A percentile compares a stretch with the other conserved stretches of the same genome.
phyloP scores from a whole-genome alignment of 139 green algal genomes.

The Gonium pectorale region DNA sequence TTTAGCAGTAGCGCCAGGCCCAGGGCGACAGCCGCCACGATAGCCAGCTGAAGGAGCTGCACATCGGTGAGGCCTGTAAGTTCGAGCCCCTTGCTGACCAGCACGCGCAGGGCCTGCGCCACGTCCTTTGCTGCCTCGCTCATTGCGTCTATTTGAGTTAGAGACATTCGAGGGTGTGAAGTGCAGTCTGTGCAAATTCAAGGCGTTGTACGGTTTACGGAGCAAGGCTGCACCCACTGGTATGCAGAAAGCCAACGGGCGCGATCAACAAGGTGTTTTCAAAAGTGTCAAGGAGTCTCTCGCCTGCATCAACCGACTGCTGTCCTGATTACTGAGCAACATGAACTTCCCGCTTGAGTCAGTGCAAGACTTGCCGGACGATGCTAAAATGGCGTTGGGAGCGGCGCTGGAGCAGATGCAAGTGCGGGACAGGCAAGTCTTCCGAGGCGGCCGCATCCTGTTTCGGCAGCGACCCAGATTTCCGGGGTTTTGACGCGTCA shows the following conservation, averaged over 20 bases:
- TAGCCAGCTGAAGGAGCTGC: constrained; percentile 28
- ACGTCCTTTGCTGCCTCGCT: too few relatives aligned
- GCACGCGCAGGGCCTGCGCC: not conserved
- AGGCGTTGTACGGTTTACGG: too few relatives aligned
- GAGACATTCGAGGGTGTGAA: too few relatives aligned
- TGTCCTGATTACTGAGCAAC: too few relatives aligned
- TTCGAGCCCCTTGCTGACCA: not conserved
- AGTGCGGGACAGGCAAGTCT: constrained; percentile 85
- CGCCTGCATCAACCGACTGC: not conserved
- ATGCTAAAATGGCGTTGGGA: constrained; percentile 40
- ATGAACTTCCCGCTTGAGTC: constrained; percentile 55
- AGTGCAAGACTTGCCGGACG: constrained; percentile 47
- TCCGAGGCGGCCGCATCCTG: not conserved
- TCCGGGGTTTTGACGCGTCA: too few relatives aligned
- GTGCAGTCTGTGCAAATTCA: too few relatives aligned
- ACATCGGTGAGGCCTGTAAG: constrained; percentile 19
- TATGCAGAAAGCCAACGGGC: too few relatives aligned
- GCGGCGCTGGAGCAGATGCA: constrained; percentile 87
- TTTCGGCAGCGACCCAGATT: too few relatives aligned
- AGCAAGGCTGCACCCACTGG: too few relatives aligned
- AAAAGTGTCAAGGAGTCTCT: too few relatives aligned
- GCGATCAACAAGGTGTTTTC: too few relatives aligned
- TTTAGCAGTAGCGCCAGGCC: constrained; percentile 3
- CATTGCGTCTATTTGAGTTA: too few relatives aligned
- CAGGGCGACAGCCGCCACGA: constrained; percentile 10